Base-by-base conservation (phyloP, 1,284 basidiomycete genomes). In the Ustilago vetiveriae region DNA sequence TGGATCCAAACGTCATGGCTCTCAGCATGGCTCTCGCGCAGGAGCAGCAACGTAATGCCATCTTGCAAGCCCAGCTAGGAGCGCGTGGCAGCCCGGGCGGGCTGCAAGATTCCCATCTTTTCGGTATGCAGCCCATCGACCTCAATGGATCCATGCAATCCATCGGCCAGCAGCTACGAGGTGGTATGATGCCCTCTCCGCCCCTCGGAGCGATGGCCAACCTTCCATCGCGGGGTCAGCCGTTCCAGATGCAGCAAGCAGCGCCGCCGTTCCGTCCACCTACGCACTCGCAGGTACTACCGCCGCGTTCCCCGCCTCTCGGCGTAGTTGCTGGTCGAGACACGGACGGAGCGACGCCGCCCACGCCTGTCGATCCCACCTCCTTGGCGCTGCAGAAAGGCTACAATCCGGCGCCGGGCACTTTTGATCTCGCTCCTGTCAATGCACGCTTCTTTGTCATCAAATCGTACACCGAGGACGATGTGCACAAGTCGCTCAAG, bases 401-500 rank as follows among this genome's bases (percentile, higher is more conserved):
- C 43, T 69, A 65, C 62, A 77, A 77, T 24, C 75, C 75, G 1
- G 44, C 64, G 4, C 52, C 47, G 4, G 57, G 57, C 17, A 55
- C 56, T 9, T 75, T 76, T 21, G 66, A 66, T 30, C 52, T 69
- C 7, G 19, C 44, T 8, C 76, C 76, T 2, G 30, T 53, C 21
- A 52, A 66, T 24, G 74, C 71, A 19, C 72, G 79, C 39, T 78
- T 68, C 58, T 80, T 81, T 52, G 79, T 81, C 30, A 81, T 81
- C 74, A 81, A 81, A 45, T 76, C 74, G 24, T 81, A 79, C 43
- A 81, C 77, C 22, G 79, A 81, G 30, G 78, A 77, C 23, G 80
- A 82, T 38, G 76, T 82, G 21, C 71, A 79, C 53, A 74, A 73
- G 23, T 79, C 76, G 27, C 65, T 82, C 42, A 71, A 71, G 40